These are phyloP conservation scores for Friedmanniomyces endolithicus DNA, from an alignment of 495 filamentous ascomycete genomes.

Conservation along the genomic window DNA sequence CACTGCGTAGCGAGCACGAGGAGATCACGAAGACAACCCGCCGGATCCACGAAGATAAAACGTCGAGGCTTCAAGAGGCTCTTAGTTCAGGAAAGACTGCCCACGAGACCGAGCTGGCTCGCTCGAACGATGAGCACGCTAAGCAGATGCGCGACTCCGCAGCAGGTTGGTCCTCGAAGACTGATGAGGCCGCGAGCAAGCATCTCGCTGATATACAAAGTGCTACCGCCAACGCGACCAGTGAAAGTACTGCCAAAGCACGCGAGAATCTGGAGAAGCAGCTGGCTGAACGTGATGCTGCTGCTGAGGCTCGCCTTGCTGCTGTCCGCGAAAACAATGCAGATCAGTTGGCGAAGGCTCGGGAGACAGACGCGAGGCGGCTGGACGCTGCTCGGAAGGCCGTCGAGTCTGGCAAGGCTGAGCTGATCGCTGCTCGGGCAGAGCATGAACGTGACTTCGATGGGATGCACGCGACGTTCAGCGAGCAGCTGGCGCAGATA, in stretches of 20 bases:
- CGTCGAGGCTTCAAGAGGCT: not conserved
- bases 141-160: not conserved
- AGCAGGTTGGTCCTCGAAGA: slow-evolving; percentile 13
- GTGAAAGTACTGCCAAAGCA: not conserved
- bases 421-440: not conserved
- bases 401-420: not conserved
- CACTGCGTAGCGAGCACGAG: not conserved
- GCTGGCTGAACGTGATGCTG: slow-evolving; percentile 6
- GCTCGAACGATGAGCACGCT: not conserved
- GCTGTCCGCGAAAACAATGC: slow-evolving; percentile 5
- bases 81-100: not conserved
- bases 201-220: slow-evolving; percentile 16
- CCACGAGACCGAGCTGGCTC: not conserved
- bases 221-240: not conserved
- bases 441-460: not conserved
- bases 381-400: not conserved
- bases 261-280: not conserved
- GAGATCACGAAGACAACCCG: not conserved
- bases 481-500: not conserved
- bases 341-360: slow-evolving; percentile 7
- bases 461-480: not conserved
- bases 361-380: not conserved
- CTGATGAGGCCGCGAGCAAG: slow-evolving; percentile 3
- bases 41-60: not conserved
- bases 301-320: slow-evolving; percentile 12